Conservation (phyloP, 2,329 filamentous ascomycete genomes). For the Elsinoe fawcettii region DNA sequence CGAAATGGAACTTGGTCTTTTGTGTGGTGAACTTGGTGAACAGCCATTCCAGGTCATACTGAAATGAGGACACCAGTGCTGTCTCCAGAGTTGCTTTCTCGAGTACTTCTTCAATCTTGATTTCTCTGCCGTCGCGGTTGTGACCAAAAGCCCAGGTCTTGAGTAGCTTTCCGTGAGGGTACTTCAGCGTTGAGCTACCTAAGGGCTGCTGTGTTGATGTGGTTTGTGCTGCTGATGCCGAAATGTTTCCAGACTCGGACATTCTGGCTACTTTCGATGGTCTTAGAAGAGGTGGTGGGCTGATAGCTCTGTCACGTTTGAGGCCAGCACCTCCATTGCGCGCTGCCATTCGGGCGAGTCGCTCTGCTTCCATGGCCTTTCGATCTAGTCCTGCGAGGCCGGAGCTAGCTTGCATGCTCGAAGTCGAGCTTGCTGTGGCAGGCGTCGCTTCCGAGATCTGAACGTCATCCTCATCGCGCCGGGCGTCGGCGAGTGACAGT, state of each 20-base stretch:
- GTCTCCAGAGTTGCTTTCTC: constrained; percentile 64
- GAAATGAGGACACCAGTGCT: constrained; percentile 77
- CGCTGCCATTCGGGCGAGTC: constrained; percentile 58
- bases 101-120: constrained; percentile 81
- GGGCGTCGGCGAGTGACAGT: constrained; percentile 24
- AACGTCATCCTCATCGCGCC: too few relatives aligned
- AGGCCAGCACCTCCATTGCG: constrained; percentile 23
- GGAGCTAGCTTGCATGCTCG: neutral
- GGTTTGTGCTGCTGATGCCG: neutral
- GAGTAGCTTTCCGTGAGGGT: constrained; percentile 61
- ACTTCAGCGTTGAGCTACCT: constrained; percentile 39
- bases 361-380: constrained; percentile 77
- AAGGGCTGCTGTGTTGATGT: neutral
- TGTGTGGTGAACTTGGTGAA: constrained; percentile 50
- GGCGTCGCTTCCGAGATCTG: too few relatives aligned
- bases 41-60: constrained; percentile 78
- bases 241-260: neutral
- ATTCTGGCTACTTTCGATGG: constrained; percentile 14
- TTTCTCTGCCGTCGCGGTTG: constrained; percentile 57
- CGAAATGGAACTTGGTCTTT: constrained; percentile 44
- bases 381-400: constrained; percentile 57
- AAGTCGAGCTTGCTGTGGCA: too few relatives aligned
- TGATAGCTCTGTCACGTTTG: constrained; percentile 50
- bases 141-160: constrained; percentile 69
- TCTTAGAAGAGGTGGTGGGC: constrained; percentile 26